Conservation (phyloP, 139 green algal genomes). For the Chlamydomonas eustigma region DNA sequence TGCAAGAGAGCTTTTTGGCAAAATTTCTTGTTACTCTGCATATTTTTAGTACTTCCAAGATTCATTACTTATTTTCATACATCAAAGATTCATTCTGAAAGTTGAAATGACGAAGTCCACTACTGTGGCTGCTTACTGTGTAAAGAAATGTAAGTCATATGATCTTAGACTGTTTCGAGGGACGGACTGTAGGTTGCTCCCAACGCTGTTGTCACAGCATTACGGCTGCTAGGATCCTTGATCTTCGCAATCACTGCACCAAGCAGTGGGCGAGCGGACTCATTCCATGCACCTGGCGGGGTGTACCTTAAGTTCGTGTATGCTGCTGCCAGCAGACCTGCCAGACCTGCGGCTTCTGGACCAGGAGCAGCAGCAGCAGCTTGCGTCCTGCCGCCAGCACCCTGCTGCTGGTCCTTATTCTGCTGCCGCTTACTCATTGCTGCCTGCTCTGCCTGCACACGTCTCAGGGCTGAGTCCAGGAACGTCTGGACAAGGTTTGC, state of each 20-base stretch:
- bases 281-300: neutral
- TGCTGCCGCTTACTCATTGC: too few species aligned
- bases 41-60: too few species aligned
- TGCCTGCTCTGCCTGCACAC: neutral
- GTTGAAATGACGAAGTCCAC: neutral
- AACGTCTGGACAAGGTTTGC: neutral
- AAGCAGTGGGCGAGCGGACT: neutral
- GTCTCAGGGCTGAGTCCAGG: neutral
- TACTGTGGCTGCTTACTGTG: neutral
- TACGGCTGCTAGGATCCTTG: neutral
- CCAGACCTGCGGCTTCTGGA: neutral
- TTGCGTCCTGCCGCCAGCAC: neutral
- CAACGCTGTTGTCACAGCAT: neutral
- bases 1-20: too few species aligned
- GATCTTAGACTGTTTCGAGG: neutral
- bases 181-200: neutral
- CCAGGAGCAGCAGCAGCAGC: neutral
- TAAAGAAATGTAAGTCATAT: neutral
- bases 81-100: too few species aligned
- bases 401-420: neutral
- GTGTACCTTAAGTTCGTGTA: neutral
- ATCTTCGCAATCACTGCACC: neutral
- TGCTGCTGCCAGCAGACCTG: neutral
- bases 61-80: too few species aligned
- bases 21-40: too few species aligned